These are phyloP conservation scores for Hymenoscyphus scutula DNA, from an alignment of 2,329 filamentous ascomycete species.

Conservation along the genomic window DNA sequence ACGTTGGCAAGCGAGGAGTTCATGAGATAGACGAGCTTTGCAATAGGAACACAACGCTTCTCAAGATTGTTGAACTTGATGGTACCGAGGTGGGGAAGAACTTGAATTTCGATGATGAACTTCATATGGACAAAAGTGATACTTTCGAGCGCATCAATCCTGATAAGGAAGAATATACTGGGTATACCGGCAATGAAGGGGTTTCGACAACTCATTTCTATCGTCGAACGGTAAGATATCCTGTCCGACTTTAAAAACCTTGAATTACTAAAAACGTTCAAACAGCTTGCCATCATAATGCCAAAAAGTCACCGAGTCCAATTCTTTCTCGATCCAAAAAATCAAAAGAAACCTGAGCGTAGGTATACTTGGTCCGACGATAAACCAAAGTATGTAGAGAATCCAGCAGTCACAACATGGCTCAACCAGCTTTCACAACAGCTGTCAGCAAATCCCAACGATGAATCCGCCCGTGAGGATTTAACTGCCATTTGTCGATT, in stretches of 20 bases:
- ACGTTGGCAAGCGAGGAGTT: not conserved
- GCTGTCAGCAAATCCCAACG: not conserved
- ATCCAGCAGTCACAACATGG: conserved; percentile 10
- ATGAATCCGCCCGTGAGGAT: conserved; percentile 1
- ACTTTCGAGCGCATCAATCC: conserved; percentile 15
- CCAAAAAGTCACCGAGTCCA: conserved; percentile 15
- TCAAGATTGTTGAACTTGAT: conserved; percentile 19
- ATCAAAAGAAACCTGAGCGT: not conserved
- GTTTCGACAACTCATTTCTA: conserved; percentile 21
- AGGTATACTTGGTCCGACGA: not conserved
- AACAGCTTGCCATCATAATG: conserved; percentile 18
- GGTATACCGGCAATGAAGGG: conserved; percentile 22
- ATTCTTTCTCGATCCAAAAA: conserved; percentile 13
- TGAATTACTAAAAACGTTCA: not conserved
- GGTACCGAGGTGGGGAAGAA: conserved; percentile 17
- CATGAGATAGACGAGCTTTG: conserved; percentile 15
- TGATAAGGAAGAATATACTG: conserved; percentile 23
- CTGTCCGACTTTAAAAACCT: too few relatives aligned
- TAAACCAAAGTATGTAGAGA: not conserved
- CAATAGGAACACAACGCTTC: conserved; percentile 5
- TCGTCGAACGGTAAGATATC: conserved; percentile 19
- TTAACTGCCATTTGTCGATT: conserved; percentile 13
- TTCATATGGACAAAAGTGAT: conserved; percentile 14
- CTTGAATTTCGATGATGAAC: conserved; percentile 16
- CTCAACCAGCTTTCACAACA: conserved; percentile 9